Base-by-base conservation (phyloP, 345 rosid species). In the Salix dunnii region DNA sequence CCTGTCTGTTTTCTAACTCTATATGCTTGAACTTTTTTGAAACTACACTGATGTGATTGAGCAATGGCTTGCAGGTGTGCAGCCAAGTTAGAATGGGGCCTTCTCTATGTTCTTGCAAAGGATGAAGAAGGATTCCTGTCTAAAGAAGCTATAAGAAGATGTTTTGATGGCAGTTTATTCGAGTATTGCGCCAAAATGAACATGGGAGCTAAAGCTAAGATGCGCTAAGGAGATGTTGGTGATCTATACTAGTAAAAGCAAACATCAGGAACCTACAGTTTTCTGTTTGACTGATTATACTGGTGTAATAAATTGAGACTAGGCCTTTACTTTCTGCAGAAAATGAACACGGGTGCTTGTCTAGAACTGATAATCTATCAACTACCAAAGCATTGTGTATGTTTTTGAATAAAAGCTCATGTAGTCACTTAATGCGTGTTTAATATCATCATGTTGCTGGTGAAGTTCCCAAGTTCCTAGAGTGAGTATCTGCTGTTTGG, bases 131-230 rank as follows among this genome's bases (percentile, higher is more conserved):
- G 96, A 1, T 84, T 84, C 69, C 74, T 90, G 67, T 90, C 93
- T 0, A 91, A 93, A 80, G 97, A 93, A 86, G 99, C 97, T 0
- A 74, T 86, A 8, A 84, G 99, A 61, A 78, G 93, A n/a, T 88
- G 90, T 78, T 90, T 82, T 16, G 97, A 92, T 28, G 98, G 97
- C 11, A 88, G 91, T 73, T 83, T 94, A 85, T 94, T 94, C 71
- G 94, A 91, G 75, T 90, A 91, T 33, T 87, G 86, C 17, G 94
- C 94, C 20, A 88, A 77, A 74, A 81, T 75, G 92, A 89, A 89
- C n/a, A 76, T 63, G 76, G 87, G 51, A 0, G 33, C 55, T 11
- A 76, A 79, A 33, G 81, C 63, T 4, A 85, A 90, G 83, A 79
- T 85, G 90, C 48, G 35, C 21, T 80, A 62, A 61, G 28, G 28